Percentiles rank a stretch among this genome's conserved stretches.
These are phyloP conservation scores for Candida sp. DNA, from an alignment of 1,139 yeast genomes.

Conservation along the genomic window DNA sequence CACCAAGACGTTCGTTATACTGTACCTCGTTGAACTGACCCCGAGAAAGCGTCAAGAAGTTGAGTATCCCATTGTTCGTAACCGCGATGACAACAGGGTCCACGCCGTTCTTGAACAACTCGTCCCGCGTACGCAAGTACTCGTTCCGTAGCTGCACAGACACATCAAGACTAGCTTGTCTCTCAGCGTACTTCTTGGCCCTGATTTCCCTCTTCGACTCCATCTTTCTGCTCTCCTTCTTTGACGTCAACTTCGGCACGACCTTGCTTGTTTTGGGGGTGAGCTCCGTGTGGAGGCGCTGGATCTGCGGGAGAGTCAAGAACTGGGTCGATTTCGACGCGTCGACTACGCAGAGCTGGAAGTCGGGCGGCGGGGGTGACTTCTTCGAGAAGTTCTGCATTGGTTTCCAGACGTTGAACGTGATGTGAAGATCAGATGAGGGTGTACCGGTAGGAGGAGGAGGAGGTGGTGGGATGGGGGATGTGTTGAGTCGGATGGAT, in stretches of 20 bases:
- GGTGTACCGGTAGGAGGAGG: too few relatives aligned
- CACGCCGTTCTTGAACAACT: slow-evolving; percentile 46
- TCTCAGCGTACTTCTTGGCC: slow-evolving; percentile 25
- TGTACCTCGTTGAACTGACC: slow-evolving; percentile 53
- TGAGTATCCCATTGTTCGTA: slow-evolving; percentile 74
- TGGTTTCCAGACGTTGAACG: slow-evolving; percentile 89
- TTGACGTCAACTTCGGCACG: slow-evolving; percentile 14
- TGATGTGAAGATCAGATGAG: too few relatives aligned
- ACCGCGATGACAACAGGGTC: slow-evolving; percentile 64
- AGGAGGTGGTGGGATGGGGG: too few relatives aligned
- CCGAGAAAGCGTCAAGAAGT: slow-evolving; percentile 63
- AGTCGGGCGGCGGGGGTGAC: slow-evolving; percentile 76
- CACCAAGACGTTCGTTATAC: slow-evolving; percentile 32
- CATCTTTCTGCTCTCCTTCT: slow-evolving; percentile 18
- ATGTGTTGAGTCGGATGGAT: slow-evolving; percentile 38
- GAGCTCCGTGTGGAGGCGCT: too few relatives aligned
- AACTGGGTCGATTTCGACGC: slow-evolving; percentile 47
- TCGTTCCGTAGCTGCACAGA: slow-evolving; percentile 26
- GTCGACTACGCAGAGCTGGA: slow-evolving; percentile 65
- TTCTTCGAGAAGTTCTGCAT: slow-evolving; percentile 70
- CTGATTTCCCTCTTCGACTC: slow-evolving; percentile 23
- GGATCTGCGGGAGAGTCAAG: slow-evolving; percentile 53
- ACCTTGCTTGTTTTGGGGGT: too few relatives aligned
- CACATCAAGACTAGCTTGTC: slow-evolving; percentile 30
- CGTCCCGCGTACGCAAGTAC: slow-evolving; percentile 31